Evolutionary conservation across 106 monocot genomes (phyloP).

Genomic region (Alisma plantagoaquatica): DNA sequence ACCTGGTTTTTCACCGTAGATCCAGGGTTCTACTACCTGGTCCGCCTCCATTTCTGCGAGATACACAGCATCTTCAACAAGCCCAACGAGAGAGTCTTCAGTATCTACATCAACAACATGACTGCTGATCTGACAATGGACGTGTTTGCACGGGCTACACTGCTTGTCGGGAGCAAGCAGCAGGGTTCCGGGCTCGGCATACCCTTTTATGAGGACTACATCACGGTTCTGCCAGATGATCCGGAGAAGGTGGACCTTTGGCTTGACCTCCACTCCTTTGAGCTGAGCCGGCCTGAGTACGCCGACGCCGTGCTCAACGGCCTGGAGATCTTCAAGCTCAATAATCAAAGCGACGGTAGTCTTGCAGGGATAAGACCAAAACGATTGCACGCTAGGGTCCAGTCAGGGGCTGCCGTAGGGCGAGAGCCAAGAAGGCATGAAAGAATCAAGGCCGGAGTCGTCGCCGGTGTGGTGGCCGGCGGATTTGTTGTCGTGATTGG

Average conservation of each 20-base stretch:
- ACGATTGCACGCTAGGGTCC: no score
- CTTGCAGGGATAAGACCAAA: no score
- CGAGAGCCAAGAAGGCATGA: no score
- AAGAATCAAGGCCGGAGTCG: no score
- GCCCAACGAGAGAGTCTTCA: constrained; percentile 35
- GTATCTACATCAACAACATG: constrained; percentile 40
- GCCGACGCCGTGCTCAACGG: constrained; percentile 48
- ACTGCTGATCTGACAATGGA: constrained; percentile 22
- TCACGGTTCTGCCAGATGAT: constrained; percentile 3
- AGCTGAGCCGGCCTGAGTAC: constrained; percentile 10
- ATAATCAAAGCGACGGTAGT: no score
- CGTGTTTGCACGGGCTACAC: constrained; percentile 20
- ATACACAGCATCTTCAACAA: constrained; percentile 38
- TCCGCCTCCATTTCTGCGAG: constrained; percentile 82
- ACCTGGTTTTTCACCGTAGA: constrained; percentile 64
- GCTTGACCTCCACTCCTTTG: constrained; percentile 29
- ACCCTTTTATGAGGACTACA: constrained; percentile 27
- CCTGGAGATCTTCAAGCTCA: no score
- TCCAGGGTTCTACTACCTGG: constrained; percentile 55
- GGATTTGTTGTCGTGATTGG: no score
- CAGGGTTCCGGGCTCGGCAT: constrained; percentile 27
- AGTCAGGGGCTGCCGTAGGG: no score
- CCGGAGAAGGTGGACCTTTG: constrained; percentile 28
- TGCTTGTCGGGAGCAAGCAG: no score
- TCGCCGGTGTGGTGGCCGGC: no score